Base-by-base conservation (phyloP, 75 land plant genomes). In the Isoetes taiwanensis region DNA sequence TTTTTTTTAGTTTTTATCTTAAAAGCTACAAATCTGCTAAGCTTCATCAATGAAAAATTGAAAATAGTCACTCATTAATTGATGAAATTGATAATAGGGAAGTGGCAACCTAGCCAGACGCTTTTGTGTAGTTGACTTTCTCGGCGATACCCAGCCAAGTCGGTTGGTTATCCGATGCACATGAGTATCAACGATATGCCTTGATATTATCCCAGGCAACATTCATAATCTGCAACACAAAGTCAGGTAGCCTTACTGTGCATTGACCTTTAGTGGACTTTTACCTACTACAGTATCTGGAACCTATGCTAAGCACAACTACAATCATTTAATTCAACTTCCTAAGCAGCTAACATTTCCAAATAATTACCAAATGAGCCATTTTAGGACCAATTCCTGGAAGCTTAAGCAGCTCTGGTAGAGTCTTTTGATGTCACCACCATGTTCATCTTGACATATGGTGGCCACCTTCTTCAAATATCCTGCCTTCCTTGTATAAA, bases 321-420 rank as follows among this genome's bases (percentile, higher is more conserved):
- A n/a, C n/a, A n/a, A n/a, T n/a, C n/a, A n/a, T n/a, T n/a, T n/a
- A n/a, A n/a, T n/a, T n/a, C n/a, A n/a, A n/a, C n/a, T n/a, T n/a
- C n/a, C n/a, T n/a, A n/a, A n/a, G n/a, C n/a, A n/a, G n/a, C n/a
- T n/a, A n/a, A n/a, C n/a, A n/a, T n/a, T n/a, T n/a, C n/a, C n/a
- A n/a, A n/a, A n/a, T n/a, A n/a, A n/a, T n/a, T 78, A 88, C 95
- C 76, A 88, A 50, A 65, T 88, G 95, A 31, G 95, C 95, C 90
- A 88, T 88, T 65, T 88, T 88, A 32, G 90, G 85, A 25, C 95
- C 95, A 46, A 88, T 76, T 50, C 95, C 95, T 2, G 88, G 88
- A 34, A 88, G 80, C 5, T 71, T 43, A 24, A 88, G 85, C 23
- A 88, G 60, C 21, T 74, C 90, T 56, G 73, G 58, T 41, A 88